Conservation (phyloP, 2,329 filamentous ascomycete genomes). For the Pseudocercospora crystallina region DNA sequence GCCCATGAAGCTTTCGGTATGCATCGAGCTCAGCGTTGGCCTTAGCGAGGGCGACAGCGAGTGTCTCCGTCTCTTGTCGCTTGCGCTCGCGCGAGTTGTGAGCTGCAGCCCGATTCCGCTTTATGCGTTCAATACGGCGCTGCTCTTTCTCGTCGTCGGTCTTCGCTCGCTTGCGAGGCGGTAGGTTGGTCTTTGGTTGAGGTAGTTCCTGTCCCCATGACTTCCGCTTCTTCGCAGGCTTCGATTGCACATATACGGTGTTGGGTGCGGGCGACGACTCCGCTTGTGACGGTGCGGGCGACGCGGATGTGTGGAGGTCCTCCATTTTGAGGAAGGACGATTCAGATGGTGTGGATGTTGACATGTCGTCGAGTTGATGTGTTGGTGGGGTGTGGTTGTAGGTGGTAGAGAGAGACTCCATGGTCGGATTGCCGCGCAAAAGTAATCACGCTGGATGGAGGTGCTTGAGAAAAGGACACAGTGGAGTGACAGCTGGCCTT, state of each 20-base stretch:
- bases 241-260: constrained; percentile 32
- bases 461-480: no score
- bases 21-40: constrained; percentile 34
- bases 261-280: constrained; percentile 24
- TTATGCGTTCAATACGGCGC: constrained; percentile 92
- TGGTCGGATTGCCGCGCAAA: no score
- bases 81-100: constrained; percentile 96
- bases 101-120: constrained; percentile 91
- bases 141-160: constrained; percentile 99
- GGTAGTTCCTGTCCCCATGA: constrained; percentile 98
- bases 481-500: no score
- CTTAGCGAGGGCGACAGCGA: constrained; percentile 53
- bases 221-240: constrained; percentile 59
- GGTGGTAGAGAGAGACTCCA: no score
- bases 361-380: background rate
- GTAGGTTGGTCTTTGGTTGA: constrained; percentile 93
- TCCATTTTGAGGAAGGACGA: constrained; percentile 27
- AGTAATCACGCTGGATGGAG: no score
- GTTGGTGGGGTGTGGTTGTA: no score
- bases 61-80: constrained; percentile 81
- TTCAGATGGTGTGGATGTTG: constrained; percentile 15
- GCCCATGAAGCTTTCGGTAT: constrained; percentile 33
- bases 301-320: constrained; percentile 24
- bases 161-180: constrained; percentile 95
- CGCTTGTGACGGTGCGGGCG: constrained; percentile 18